Conservation (phyloP, 2,329 filamentous ascomycete genomes). For the Sphaerostilbella broomeana region DNA sequence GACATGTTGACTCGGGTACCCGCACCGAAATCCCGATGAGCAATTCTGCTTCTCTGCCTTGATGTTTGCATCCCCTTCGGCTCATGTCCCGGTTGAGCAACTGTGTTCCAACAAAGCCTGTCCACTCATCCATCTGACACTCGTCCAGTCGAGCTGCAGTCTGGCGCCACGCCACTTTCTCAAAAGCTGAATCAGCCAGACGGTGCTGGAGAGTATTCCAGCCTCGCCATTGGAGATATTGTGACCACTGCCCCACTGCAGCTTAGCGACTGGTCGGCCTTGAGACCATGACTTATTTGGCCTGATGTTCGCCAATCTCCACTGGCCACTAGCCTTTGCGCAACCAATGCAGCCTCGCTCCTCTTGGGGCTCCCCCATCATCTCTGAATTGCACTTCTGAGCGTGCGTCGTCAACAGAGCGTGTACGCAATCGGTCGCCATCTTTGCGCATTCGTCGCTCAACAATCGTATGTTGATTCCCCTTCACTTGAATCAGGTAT, state of each 20-base stretch:
- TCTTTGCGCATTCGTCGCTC: no score
- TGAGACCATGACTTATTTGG: conserved; percentile 8
- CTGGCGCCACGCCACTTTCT: conserved; percentile 9
- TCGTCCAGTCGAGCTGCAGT: conserved; percentile 1
- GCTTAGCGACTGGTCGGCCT: conserved; percentile 15
- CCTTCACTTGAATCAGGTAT: no score
- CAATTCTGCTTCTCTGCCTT: conserved; percentile 3
- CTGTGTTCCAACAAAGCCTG: no score
- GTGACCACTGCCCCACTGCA: conserved; percentile 15
- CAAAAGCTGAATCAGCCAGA: conserved; percentile 12
- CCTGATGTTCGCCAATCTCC: conserved; percentile 16
- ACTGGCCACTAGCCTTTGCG: conserved; percentile 9
- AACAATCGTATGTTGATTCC: no score
- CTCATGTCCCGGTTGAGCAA: conserved; percentile 1
- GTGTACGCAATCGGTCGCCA: no score
- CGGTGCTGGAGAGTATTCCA: neutral
- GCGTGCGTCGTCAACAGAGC: no score
- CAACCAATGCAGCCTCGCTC: conserved; percentile 7
- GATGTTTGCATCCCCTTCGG: neutral
- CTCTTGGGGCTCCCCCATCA: no score
- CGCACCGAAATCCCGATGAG: conserved; percentile 6
- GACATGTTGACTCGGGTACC: conserved; percentile 2
- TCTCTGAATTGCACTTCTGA: no score
- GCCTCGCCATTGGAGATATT: neutral
- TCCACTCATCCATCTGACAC: conserved; percentile 1